Conservation (phyloP, 768 basidiomycete genomes). For the Mycena indigotica region DNA sequence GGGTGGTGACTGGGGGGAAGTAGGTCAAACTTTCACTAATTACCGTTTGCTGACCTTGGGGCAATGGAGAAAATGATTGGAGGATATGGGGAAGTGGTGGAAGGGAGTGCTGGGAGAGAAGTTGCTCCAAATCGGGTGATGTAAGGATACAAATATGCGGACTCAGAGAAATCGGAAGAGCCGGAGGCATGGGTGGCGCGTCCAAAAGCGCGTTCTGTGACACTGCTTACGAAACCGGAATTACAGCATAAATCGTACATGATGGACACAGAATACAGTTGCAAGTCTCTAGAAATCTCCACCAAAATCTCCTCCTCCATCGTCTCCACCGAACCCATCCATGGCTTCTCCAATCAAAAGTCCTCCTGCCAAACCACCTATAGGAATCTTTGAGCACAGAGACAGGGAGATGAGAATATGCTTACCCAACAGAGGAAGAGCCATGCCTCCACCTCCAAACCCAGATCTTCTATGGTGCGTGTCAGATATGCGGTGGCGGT, state of each 20-base stretch:
- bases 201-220: background rate
- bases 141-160: constrained; percentile 78
- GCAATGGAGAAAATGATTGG: constrained; percentile 83
- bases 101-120: constrained; percentile 59
- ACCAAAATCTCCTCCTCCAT: constrained; percentile 12
- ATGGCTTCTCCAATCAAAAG: constrained; percentile 50
- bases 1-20: constrained; percentile 63
- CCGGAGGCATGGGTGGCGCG: constrained; percentile 31
- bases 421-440: constrained; percentile 44
- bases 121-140: constrained; percentile 67
- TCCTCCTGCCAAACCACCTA: constrained; percentile 52
- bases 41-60: constrained; percentile 58
- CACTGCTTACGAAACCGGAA: no score
- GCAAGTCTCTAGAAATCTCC: background rate
- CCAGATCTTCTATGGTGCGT: constrained; percentile 26
- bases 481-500: constrained; percentile 17
- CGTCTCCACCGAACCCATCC: constrained; percentile 34
- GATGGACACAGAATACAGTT: background rate
- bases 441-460: constrained; percentile 37
- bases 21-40: constrained; percentile 1
- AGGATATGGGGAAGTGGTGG: constrained; percentile 74
- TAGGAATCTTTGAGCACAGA: no score
- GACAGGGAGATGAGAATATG: no score
- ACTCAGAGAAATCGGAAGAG: constrained; percentile 72
- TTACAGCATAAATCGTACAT: constrained; percentile 1